Conservation (phyloP, 371 early-diverging fungal species). For the Saksenaea oblongispora region DNA sequence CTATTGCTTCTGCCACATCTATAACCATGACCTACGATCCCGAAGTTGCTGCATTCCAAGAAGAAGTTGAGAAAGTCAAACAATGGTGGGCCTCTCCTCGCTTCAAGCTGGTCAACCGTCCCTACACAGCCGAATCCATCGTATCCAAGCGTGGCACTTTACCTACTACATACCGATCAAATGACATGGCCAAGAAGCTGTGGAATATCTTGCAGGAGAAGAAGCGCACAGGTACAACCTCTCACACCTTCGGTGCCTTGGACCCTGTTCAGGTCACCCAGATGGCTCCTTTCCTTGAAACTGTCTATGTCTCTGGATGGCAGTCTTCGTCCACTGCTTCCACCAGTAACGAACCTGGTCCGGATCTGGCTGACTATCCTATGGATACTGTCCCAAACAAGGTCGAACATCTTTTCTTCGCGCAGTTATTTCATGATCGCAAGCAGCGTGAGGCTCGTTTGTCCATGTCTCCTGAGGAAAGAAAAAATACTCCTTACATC, state of each 20-base stretch:
- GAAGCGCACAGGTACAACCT: conserved; percentile 77
- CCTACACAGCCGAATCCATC: conserved; percentile 91
- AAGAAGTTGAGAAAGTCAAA: conserved; percentile 81
- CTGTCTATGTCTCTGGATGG: conserved; percentile 98
- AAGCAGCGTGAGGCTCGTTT: conserved; percentile 93
- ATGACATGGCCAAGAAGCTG: conserved; percentile 91
- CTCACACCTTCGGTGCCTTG: conserved; percentile 94
- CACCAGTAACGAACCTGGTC: conserved; percentile 97
- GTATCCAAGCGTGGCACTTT: conserved; percentile 90
- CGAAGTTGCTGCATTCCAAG: conserved; percentile 21
- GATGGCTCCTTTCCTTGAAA: conserved; percentile 96
- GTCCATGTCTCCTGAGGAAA: conserved; percentile 64
- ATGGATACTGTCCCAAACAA: conserved; percentile 99
- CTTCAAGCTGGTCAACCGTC: conserved; percentile 84
- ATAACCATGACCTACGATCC: conserved; percentile 14
- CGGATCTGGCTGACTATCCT: conserved; percentile 98
- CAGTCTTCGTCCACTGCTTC: conserved; percentile 98
- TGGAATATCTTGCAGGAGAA: conserved; percentile 84
- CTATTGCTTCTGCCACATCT: neutral
- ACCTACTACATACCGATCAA: conserved; percentile 78
- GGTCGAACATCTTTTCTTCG: conserved; percentile 97
- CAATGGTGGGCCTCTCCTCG: conserved; percentile 90
- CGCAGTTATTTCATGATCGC: conserved; percentile 97
- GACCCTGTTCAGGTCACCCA: conserved; percentile 95
- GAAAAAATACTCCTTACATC: conserved; percentile 74